A percentile compares a stretch with the other conserved stretches of the same genome.
These are phyloP conservation scores for Panicum virgatum DNA, from an alignment of 202 grass and related monocot genomes.

Conservation along the genomic window DNA sequence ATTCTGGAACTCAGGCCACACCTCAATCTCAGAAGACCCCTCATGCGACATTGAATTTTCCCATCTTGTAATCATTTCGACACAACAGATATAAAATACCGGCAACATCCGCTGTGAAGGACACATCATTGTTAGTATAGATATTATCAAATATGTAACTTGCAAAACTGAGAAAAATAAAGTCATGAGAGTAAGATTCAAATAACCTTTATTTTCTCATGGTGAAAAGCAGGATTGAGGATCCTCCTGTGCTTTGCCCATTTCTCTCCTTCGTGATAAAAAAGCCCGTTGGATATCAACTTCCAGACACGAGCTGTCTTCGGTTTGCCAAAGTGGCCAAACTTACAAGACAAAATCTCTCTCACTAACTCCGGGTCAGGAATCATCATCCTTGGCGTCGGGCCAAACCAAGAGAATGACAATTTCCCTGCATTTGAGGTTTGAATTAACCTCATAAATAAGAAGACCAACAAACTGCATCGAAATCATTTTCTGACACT, in stretches of 20 bases:
- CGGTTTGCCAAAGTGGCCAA: slow-evolving; percentile 55
- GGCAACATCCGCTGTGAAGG: slow-evolving; percentile 69
- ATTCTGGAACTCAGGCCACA: background rate
- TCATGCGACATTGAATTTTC: background rate
- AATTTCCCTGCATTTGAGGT: slow-evolving; percentile 53
- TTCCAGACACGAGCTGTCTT: slow-evolving; percentile 2
- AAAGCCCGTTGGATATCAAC: slow-evolving; percentile 47
- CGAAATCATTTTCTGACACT: background rate
- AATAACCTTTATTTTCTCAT: slow-evolving; percentile 67
- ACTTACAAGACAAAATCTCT: slow-evolving; percentile 72
- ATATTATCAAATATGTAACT: background rate
- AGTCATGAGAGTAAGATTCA: background rate
- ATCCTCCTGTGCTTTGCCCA: slow-evolving; percentile 81
- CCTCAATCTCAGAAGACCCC: background rate
- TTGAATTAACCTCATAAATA: background rate
- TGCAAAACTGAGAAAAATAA: background rate
- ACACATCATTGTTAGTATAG: background rate
- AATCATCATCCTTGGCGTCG: slow-evolving; percentile 61
- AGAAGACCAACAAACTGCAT: background rate
- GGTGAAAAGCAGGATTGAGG: slow-evolving; percentile 73
- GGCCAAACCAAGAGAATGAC: slow-evolving; percentile 71
- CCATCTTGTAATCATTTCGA: slow-evolving; percentile 53
- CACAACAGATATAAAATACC: slow-evolving; percentile 53
- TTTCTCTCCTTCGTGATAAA: slow-evolving; percentile 60
- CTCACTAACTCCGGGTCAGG: slow-evolving; percentile 56